Evolutionary conservation across 1,139 yeast species (phyloP), one percentile per base, ranked within the genome.

Genomic region (Protomyces lactucae-debilis): DNA sequence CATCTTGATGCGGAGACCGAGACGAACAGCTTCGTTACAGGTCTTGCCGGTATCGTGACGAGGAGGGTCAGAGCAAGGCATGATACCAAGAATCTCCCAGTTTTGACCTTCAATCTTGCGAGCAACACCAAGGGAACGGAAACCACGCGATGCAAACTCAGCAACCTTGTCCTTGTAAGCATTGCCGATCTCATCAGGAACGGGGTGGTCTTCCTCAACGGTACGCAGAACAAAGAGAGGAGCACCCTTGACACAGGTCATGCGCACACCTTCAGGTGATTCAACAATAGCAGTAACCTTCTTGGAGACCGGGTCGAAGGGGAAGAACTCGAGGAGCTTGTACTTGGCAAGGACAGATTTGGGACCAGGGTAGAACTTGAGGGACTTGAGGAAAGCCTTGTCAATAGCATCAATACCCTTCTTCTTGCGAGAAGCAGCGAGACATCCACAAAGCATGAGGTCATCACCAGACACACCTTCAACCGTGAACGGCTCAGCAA

Each of bases 361-460:
- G 71, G 85, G 85, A 75, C 85, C 80, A 74, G 87, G 87, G 79
- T 84, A 84, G 74, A 71, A 67, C 70, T 73, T 73, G 60, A 91
- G 85, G 73, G 97, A 87, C 80, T 91, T 91, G 78, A 92, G 82
- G 91, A 91, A 91, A 76, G 97, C 96, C 83, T 87, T 89, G 81
- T 91, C 98, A 77, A 91, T 91, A 75, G 97, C 97, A 80, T 91
- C 97, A 77, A 91, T 84, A 86, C 97, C 97, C 86, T 92, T 91
- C 89, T 86, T 88, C 91, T 91, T 91, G 85, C 98, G 88, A 70
- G 97, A 88, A 76, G 97, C 97, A 79, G 98, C 97, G 77, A 91
- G 84, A 85, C 96, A 89, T 76, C 97, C 97, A 77, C 97, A 91
- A 81, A 91, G 85, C 97, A 91, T 91, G 78, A 91, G 85, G 77